Conservation (phyloP, 805 yeast genomes). For the Naumovozyma dairenensis region DNA sequence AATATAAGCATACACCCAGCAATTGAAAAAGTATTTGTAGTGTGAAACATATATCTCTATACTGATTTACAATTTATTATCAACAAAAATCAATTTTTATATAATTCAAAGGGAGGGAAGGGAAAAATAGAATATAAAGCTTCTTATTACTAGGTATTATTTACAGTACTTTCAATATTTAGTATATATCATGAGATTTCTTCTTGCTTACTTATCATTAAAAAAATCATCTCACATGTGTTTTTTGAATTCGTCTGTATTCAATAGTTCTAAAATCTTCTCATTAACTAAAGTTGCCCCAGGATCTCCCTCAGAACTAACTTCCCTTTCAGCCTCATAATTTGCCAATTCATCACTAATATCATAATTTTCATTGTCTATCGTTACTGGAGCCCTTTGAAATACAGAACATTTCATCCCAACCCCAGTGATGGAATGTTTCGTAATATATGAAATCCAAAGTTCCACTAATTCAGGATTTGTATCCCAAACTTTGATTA, state of each 20-base stretch:
- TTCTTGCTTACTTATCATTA: too few species aligned
- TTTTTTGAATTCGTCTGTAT: constrained; percentile 60
- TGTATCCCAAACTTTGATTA: constrained; percentile 72
- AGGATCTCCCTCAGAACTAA: neutral
- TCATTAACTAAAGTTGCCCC: constrained; percentile 20
- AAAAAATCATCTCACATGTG: too few species aligned
- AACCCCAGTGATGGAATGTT: constrained; percentile 72
- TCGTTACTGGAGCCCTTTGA: constrained; percentile 33
- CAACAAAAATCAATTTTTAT: too few species aligned
- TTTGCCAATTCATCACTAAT: neutral
- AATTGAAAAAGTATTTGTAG: too few species aligned
- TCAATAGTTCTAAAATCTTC: constrained; percentile 61
- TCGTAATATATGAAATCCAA: constrained; percentile 67
- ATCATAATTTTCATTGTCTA: neutral
- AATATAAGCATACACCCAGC: too few species aligned
- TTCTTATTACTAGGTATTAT: neutral
- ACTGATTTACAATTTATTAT: too few species aligned
- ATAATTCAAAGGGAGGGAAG: neutral
- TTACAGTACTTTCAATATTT: neutral
- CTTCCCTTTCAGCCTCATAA: neutral
- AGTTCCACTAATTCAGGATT: constrained; percentile 76
- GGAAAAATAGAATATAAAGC: neutral
- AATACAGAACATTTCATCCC: constrained; percentile 69
- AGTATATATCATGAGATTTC: too few species aligned
- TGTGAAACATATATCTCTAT: too few species aligned